Conservation (phyloP, 2,329 filamentous ascomycete genomes). For the Trichophyton equinum region DNA sequence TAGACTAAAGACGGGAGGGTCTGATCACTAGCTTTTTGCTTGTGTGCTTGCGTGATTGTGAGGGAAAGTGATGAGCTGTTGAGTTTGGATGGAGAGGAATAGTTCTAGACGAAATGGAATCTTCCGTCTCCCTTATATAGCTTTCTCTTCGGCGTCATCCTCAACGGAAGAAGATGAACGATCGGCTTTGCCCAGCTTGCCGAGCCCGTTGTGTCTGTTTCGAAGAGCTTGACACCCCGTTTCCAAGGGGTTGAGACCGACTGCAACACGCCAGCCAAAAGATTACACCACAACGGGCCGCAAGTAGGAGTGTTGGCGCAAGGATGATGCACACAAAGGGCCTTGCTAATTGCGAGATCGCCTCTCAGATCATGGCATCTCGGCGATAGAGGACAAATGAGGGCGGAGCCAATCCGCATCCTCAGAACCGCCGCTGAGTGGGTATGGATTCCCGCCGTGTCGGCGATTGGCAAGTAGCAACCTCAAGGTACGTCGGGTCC, state of each 20-base stretch:
- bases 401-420: conserved; percentile 2
- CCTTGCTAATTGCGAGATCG: not conserved
- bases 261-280: not conserved
- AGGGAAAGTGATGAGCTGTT: not conserved
- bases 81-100: not conserved
- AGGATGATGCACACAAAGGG: not conserved
- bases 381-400: conserved; percentile 5
- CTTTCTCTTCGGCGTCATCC: not conserved
- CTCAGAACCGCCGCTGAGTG: conserved; percentile 1
- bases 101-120: conserved; percentile 1
- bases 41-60: not conserved
- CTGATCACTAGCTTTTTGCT: conserved; percentile 1
- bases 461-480: conserved; percentile 2
- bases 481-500: not conserved
- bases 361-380: conserved; percentile 1
- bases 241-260: not conserved
- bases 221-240: not conserved
- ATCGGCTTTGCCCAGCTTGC: conserved; percentile 2
- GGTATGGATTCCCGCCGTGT: conserved; percentile 1
- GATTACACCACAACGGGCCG: not conserved
- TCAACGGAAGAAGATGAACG: not conserved
- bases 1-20: not conserved
- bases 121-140: not conserved
- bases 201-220: not conserved
- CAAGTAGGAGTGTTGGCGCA: not conserved